Evolutionary conservation across 1,284 basidiomycete species (phyloP).

Genomic region (Cutaneotrichosporon sp.): DNA sequence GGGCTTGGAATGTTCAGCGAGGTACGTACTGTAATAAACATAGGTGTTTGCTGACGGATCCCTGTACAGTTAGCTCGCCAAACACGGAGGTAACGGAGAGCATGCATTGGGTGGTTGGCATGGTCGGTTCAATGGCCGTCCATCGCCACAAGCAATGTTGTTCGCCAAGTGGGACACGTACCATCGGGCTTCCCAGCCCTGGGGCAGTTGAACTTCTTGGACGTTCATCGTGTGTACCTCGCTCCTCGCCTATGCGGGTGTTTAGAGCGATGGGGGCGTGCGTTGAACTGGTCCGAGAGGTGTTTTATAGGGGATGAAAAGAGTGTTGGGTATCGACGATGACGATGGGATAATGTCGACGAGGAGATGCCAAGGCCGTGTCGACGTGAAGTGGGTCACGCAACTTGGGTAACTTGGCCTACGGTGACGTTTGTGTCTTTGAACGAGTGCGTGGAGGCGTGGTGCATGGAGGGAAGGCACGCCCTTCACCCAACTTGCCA

Average conservation of each 20-base stretch:
- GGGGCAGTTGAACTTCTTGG: conserved; percentile 56
- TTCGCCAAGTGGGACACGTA: too few relatives aligned
- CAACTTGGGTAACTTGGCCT: too few relatives aligned
- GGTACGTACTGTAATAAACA: conserved; percentile 67
- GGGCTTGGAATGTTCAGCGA: neutral
- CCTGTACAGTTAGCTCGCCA: conserved; percentile 52
- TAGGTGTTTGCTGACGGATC: conserved; percentile 72
- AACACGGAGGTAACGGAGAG: neutral
- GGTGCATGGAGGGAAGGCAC: too few relatives aligned
- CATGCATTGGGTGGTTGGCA: too few relatives aligned
- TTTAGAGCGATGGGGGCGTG: neutral
- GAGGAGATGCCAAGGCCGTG: neutral
- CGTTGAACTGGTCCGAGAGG: neutral
- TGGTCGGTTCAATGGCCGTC: too few relatives aligned
- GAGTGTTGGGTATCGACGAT: neutral
- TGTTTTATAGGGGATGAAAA: neutral
- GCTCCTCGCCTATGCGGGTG: neutral
- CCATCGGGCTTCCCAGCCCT: conserved; percentile 88
- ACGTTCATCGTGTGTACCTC: conserved; percentile 24
- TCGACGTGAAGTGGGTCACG: too few relatives aligned
- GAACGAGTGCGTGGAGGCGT: neutral
- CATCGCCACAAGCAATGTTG: too few relatives aligned
- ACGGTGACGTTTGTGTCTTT: too few relatives aligned
- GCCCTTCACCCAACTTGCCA: too few relatives aligned
- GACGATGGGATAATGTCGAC: neutral